Evolutionary conservation across 495 filamentous ascomycete species (phyloP), one percentile per base, ranked within the genome.

Genomic region (Hypoxylon rickii): DNA sequence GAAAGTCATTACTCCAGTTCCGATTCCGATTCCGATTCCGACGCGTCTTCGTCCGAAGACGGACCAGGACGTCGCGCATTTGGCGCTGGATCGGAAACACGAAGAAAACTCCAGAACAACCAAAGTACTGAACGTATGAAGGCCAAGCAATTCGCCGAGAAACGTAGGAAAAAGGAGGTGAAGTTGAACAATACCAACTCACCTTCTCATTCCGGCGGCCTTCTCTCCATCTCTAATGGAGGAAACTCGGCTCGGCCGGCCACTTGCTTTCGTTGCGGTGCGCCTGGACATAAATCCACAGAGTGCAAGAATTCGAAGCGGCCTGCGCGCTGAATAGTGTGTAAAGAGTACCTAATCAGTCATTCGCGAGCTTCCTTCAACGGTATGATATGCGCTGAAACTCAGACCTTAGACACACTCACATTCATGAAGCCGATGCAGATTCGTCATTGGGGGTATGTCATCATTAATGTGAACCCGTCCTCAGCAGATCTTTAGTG

Each of bases 161-260:
- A 77, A 53, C 69, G 81, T 3, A 76, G 78, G 64, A 80, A 77
- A 58, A 82, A 83, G 64, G 80, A 85, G 40, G 67, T 86, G 36
- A 84, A 83, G 41, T 64, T 87, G 47, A 82, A 84, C 50, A 67
- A 67, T 13, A 64, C 80, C 39, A 79, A 66, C 18, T 74, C 79
- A 11, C 74, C 86, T 31, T 83, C 82, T 24, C 66, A 55, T 19
- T 70, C 64, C 18, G 70, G 70, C 33, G 58, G 64, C 43, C 43
- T 63, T 40, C 44, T 55, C 34, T 65, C 67, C 12, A 69, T 70
- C 44, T 70, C 63, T 11, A 61, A 64, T 15, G 68, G 66, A 41
- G 64, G 60, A 12, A 53, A 41, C 34, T 38, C 64, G 8, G 16
- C 29, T 44, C 62, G 54, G 16, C 63, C 24, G 37, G 26, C 60